Conservation (phyloP, 139 green algal genomes). For the Axilococcus clingmanii region DNA sequence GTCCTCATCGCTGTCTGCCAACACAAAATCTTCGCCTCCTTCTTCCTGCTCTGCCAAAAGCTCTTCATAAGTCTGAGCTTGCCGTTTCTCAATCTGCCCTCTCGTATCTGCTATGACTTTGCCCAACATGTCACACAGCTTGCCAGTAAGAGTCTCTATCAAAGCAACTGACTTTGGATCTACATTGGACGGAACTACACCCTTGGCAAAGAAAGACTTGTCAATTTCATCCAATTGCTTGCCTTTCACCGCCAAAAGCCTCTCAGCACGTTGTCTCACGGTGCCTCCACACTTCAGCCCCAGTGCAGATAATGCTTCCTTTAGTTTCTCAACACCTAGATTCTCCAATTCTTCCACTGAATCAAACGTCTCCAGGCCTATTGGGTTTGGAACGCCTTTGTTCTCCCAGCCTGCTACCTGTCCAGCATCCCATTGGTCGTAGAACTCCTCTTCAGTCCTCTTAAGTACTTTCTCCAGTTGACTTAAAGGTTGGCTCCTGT, state of each 20-base stretch:
- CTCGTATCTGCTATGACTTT: slow-evolving; percentile 63
- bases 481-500: slow-evolving; percentile 77
- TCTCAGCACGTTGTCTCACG: slow-evolving; percentile 65
- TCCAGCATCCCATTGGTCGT: slow-evolving; percentile 52
- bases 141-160: slow-evolving; percentile 23
- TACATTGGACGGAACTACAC: slow-evolving; percentile 9
- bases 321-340: slow-evolving; percentile 65
- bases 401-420: slow-evolving; percentile 64
- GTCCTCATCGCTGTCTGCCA: slow-evolving; percentile 38
- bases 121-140: slow-evolving; percentile 44
- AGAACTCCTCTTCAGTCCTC: slow-evolving; percentile 56
- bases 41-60: slow-evolving; percentile 49
- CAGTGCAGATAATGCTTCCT: slow-evolving; percentile 63
- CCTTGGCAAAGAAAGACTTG: slow-evolving; percentile 66
- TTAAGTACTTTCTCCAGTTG: slow-evolving; percentile 40
- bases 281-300: slow-evolving; percentile 93
- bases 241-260: slow-evolving; percentile 66
- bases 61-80: slow-evolving; percentile 88
- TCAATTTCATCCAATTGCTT: slow-evolving; percentile 53
- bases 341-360: slow-evolving; percentile 70
- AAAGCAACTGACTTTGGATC: slow-evolving; percentile 11
- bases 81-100: slow-evolving; percentile 85
- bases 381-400: slow-evolving; percentile 17
- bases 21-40: slow-evolving; percentile 18
- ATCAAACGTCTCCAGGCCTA: slow-evolving; percentile 78